Evolutionary conservation across 257 asterid genomes (phyloP), one percentile per base, ranked within the genome.

Genomic region (Solanum bukasovii): DNA sequence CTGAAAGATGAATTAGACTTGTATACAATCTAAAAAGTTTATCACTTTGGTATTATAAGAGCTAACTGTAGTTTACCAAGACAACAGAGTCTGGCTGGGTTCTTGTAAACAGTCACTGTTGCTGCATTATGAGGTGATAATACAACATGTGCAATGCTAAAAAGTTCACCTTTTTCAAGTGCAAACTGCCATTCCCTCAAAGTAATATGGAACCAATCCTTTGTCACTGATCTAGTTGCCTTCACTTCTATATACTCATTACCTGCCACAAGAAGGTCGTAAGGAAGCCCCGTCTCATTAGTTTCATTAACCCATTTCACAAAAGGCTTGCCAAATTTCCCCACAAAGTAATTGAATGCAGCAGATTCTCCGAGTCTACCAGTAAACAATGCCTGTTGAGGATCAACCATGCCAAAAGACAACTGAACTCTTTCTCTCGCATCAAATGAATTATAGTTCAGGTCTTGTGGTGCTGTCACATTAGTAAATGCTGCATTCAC

Each of bases 161-260:
- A 97, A 83, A 95, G 87, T 87, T 96, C 98, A 59, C 99, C 98
- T 88, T 93, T 97, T 88, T 97, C 98, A 37, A 92, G 59, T 9
- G 98, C 99, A 86, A 94, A 95, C 84, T 97, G 94, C 98, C 99
- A 97, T 90, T 97, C 99, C 86, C 96, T 95, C 85, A 88, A 59
- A 7, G 97, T 91, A 88, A 96, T 91, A 10, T 89, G 87, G 88
- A 94, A 95, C 97, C 98, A 93, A 85, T 93, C 92, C 93, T 95
- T 97, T 74, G 92, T 93, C 1, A 86, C 88, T 13, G 91, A 90
- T 93, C 83, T 94, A 63, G 98, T 96, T 35, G 99, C 96, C 92
- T 97, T 97, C 29, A 97, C 99, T 93, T 97, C 99, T 13, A 97
- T 63, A 86, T 93, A 97, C 88, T 97, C 95, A 13, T 93, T 93